A percentile compares a stretch with the other conserved stretches of the same genome.
Evolutionary conservation across 2,329 filamentous ascomycete genomes (phyloP).

Genomic region (Trichoderma koningii): DNA sequence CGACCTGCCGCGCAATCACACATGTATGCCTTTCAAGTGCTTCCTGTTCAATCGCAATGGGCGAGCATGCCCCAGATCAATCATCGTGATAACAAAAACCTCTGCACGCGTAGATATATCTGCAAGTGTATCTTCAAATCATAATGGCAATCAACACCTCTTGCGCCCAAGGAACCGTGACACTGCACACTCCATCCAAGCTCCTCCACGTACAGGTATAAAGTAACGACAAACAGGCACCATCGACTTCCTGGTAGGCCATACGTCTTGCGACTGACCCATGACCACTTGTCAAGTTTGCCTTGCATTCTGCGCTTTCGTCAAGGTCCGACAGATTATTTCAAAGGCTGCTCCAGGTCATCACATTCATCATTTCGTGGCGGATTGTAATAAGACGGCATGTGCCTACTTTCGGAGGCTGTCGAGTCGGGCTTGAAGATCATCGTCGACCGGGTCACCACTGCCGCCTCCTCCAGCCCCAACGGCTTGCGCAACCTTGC

Average conservation of each 20-base stretch:
- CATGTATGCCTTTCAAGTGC: not conserved
- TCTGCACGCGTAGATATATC: slow-evolving; percentile 13
- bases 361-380: not conserved
- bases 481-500: slow-evolving; percentile 82
- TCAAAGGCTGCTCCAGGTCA: not conserved
- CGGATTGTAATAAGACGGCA: not conserved
- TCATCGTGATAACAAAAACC: not conserved
- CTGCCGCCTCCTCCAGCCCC: slow-evolving; percentile 58
- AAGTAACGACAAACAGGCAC: not conserved
- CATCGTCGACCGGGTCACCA: slow-evolving; percentile 74
- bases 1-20: no score
- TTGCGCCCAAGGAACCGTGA: slow-evolving; percentile 13
- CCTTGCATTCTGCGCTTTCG: not conserved
- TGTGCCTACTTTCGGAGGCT: slow-evolving; percentile 66
- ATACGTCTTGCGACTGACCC: not conserved
- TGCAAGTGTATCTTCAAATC: slow-evolving; percentile 22
- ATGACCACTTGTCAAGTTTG: not conserved
- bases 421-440: slow-evolving; percentile 89
- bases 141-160: slow-evolving; percentile 20
- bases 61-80: not conserved
- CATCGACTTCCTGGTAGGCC: not conserved
- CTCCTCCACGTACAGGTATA: not conserved
- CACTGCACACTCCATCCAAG: slow-evolving; percentile 8
- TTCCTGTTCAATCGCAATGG: not conserved
- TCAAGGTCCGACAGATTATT: not conserved